Conservation (phyloP, 352 stramenopile genomes). For the Phytophthora cajani region DNA sequence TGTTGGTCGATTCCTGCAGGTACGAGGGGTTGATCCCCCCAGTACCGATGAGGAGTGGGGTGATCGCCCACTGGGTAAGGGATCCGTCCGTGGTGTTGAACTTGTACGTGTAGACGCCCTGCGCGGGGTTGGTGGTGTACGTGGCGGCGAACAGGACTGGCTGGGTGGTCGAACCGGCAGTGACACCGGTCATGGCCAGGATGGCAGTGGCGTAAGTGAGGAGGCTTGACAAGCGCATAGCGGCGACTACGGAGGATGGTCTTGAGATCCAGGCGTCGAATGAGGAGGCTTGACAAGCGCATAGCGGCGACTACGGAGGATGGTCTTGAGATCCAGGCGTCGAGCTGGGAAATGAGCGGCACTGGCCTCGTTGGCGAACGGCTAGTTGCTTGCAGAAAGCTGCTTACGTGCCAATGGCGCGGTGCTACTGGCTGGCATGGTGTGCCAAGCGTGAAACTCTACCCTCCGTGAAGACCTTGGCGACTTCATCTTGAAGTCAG, state of each 20-base stretch:
- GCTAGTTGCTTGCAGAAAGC: not conserved
- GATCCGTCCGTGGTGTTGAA: slow-evolving; percentile 42
- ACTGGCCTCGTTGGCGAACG: not conserved
- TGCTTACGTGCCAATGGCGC: no score
- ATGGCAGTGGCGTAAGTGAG: not conserved
- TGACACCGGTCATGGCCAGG: not conserved
- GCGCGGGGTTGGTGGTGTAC: slow-evolving; percentile 54
- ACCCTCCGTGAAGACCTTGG: no score
- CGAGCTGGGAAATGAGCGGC: not conserved
- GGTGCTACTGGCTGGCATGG: not conserved
- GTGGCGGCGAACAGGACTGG: slow-evolving; percentile 50
- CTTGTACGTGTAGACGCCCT: slow-evolving; percentile 55
- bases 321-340: slow-evolving; percentile 1
- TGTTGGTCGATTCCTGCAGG: slow-evolving; percentile 36
- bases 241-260: not conserved
- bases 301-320: slow-evolving; percentile 7
- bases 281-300: no score
- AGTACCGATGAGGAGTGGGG: slow-evolving; percentile 29
- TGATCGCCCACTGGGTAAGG: slow-evolving; percentile 36
- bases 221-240: not conserved
- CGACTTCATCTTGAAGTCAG: no score
- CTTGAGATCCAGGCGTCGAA: not conserved
- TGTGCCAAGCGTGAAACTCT: not conserved
- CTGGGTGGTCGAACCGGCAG: not conserved
- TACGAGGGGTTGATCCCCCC: slow-evolving; percentile 61